Evolutionary conservation across 495 filamentous ascomycete genomes (phyloP), one percentile per base, ranked within the genome.

Genomic region (Neurospora terricola): DNA sequence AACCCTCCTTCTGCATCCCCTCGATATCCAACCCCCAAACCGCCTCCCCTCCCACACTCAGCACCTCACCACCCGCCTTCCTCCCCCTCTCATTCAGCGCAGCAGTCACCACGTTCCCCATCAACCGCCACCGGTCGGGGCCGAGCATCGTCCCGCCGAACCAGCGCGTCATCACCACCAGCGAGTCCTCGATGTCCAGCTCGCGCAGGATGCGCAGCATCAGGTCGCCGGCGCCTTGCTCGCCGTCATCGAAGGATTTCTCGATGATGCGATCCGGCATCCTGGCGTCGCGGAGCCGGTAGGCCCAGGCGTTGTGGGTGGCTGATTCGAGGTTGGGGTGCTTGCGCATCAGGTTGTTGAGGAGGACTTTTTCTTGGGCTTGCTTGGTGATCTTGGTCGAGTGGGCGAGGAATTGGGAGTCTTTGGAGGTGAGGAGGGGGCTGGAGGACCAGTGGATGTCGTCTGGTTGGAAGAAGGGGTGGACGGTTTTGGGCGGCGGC

Each of bases 141-240:
- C 96, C 96, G 11, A 99, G 83, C 74, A 92, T 87, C 6, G 95
- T 85, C 0, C 96, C 96, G 0, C 96, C 96, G 80, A 93, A 98
- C 96, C 96, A 99, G 37, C 96, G 85, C 40, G 91, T 92, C 68
- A 99, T 92, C 23, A 99, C 93, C 7, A 99, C 92, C 18, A 97
- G 85, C 2, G 93, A 90, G 82, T 94, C 87, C 83, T 90, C 91
- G 3, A 93, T 89, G 80, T 91, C 88, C 86, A 92, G 91, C 74
- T 93, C 82, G 80, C 94, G 90, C 86, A 99, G 86, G 66, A 97
- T 81, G 80, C 91, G 89, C 30, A 97, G 84, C 76, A 98, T 80
- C 36, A 96, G 87, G 0, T 90, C 88, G 7, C 96, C 96, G 36
- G 92, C 93, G 36, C 93, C 94, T 11, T 89, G 90, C 83, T 99